phyloP scores from a whole-genome alignment of 2,329 filamentous ascomycete species.

The Penicillium hordei region DNA sequence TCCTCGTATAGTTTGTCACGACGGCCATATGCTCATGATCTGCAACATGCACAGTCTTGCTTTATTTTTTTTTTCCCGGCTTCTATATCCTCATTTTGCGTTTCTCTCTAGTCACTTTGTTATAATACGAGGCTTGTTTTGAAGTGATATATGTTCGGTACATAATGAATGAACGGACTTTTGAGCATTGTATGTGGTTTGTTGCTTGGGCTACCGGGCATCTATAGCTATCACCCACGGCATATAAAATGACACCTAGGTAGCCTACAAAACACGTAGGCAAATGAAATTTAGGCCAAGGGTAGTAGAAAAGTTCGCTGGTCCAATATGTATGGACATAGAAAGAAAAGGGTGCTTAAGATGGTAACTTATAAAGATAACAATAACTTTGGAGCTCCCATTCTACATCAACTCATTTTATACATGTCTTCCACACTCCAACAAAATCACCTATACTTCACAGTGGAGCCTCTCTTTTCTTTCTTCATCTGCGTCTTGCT shows the following conservation, averaged over 20 bases:
- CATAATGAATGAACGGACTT: slow-evolving; percentile 15
- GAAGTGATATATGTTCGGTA: slow-evolving; percentile 15
- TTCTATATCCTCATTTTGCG: slow-evolving; percentile 9
- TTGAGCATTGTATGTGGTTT: not conserved
- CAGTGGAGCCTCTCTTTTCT: slow-evolving; percentile 51
- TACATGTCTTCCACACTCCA: slow-evolving; percentile 8
- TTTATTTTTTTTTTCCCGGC: slow-evolving; percentile 17
- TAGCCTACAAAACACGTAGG: not conserved
- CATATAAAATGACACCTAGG: not conserved
- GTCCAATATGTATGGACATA: not conserved
- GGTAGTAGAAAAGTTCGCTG: not conserved
- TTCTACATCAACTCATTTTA: slow-evolving; percentile 4
- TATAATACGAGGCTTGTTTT: slow-evolving; percentile 5
- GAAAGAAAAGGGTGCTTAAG: not conserved
- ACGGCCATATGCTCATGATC: slow-evolving; percentile 27
- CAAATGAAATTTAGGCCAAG: not conserved
- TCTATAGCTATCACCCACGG: not conserved
- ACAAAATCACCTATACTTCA: slow-evolving; percentile 42
- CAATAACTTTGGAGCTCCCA: not conserved
- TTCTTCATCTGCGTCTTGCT: slow-evolving; percentile 56
- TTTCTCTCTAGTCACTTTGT: slow-evolving; percentile 6
- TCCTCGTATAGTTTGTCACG: slow-evolving; percentile 38
- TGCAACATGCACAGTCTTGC: slow-evolving; percentile 27
- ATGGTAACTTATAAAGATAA: not conserved
- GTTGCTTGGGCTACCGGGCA: not conserved